Evolutionary conservation across 768 basidiomycete genomes (phyloP).

Genomic region (Termitomyces sp.): DNA sequence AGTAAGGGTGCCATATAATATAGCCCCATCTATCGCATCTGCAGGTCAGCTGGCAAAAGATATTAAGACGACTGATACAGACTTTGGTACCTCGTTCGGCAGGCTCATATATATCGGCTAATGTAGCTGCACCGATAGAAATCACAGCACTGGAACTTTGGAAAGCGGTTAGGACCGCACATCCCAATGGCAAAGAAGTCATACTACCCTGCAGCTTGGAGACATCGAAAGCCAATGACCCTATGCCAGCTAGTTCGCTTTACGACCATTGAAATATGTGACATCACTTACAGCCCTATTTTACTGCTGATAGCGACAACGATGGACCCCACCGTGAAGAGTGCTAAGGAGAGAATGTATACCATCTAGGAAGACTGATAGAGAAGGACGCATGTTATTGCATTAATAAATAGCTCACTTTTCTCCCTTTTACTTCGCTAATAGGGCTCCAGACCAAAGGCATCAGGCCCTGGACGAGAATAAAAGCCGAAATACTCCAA

Average conservation of each 20-base stretch:
- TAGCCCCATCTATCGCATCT: slow-evolving; percentile 52
- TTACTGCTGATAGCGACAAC: slow-evolving; percentile 50
- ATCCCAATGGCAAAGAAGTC: slow-evolving; percentile 5
- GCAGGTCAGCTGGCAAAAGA: not conserved
- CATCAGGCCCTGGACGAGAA: slow-evolving; percentile 60
- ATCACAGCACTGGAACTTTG: slow-evolving; percentile 17
- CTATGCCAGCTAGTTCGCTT: slow-evolving; percentile 14
- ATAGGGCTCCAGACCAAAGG: slow-evolving; percentile 66
- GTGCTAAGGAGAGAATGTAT: slow-evolving; percentile 43
- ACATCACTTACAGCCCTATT: slow-evolving; percentile 37
- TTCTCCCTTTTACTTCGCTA: slow-evolving; percentile 73
- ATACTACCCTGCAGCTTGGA: slow-evolving; percentile 67
- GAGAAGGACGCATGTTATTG: not conserved
- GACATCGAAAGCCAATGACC: slow-evolving; percentile 61
- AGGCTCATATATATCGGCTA: slow-evolving; percentile 76
- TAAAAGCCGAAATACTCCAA: slow-evolving; percentile 65
- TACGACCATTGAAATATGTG: not conserved
- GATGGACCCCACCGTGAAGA: slow-evolving; percentile 51
- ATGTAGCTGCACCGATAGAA: slow-evolving; percentile 68
- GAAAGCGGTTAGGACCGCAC: not conserved
- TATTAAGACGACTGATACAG: not conserved
- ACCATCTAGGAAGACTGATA: slow-evolving; percentile 32
- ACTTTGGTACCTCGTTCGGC: slow-evolving; percentile 65
- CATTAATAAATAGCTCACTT: slow-evolving; percentile 30
- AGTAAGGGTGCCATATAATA: slow-evolving; percentile 78